Percentiles rank a stretch among this genome's conserved stretches.
Conservation (phyloP, 192 early-diverging fungal species). For the Coemansia sp. region DNA sequence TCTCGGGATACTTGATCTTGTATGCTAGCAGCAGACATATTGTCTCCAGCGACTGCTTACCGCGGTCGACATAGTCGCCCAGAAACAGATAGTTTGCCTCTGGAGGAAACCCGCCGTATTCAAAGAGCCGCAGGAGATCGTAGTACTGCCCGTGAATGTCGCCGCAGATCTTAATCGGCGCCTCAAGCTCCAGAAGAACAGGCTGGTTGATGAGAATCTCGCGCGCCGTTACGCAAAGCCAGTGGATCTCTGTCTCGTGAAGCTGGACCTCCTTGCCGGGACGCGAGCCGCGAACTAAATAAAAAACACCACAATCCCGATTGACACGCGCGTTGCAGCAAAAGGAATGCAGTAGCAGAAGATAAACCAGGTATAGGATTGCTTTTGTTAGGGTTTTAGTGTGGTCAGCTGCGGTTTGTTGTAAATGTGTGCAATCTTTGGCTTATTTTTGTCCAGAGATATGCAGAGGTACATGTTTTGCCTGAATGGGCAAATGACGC, state of each 20-base stretch:
- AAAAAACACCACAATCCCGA: not conserved
- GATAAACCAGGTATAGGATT: not conserved
- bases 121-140: slow-evolving; percentile 91
- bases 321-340: slow-evolving; percentile 4
- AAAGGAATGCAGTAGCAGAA: not conserved
- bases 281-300: slow-evolving; percentile 85
- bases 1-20: slow-evolving; percentile 99
- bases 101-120: slow-evolving; percentile 95
- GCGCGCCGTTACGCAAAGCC: slow-evolving; percentile 87
- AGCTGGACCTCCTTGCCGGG: slow-evolving; percentile 97
- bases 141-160: slow-evolving; percentile 98
- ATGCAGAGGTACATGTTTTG: not conserved
- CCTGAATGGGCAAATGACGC: too few relatives aligned
- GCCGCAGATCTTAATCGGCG: slow-evolving; percentile 95
- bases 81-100: slow-evolving; percentile 96
- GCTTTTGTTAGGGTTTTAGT: slow-evolving; percentile 1
- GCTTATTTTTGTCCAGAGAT: not conserved
- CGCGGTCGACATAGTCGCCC: slow-evolving; percentile 97
- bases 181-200: slow-evolving; percentile 89
- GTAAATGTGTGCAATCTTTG: not conserved
- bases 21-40: slow-evolving; percentile 96
- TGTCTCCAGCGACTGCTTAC: slow-evolving; percentile 97
- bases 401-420: slow-evolving; percentile 2
- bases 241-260: slow-evolving; percentile 92
- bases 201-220: slow-evolving; percentile 95